Conservation (phyloP, 2,329 filamentous ascomycete species). For the Orbilia javanica region DNA sequence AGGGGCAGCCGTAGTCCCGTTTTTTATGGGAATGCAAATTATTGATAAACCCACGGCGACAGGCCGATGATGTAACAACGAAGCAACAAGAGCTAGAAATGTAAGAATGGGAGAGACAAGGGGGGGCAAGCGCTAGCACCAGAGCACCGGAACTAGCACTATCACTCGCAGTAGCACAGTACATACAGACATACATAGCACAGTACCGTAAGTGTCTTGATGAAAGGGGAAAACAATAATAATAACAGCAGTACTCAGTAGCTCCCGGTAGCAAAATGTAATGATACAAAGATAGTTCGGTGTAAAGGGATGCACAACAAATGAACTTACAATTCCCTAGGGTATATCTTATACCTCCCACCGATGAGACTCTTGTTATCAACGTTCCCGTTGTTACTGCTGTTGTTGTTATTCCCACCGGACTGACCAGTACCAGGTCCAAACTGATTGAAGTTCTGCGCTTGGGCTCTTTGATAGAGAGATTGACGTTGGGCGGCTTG, state of each 20-base stretch:
- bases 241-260: too few species aligned
- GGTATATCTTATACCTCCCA: constrained; percentile 54
- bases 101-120: not conserved
- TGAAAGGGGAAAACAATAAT: constrained; percentile 9
- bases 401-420: constrained; percentile 6
- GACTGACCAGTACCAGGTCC: constrained; percentile 31
- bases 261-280: too few species aligned
- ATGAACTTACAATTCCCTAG: constrained; percentile 55
- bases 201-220: not conserved
- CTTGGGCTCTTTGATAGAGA: constrained; percentile 49
- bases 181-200: too few species aligned
- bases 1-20: not conserved
- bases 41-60: constrained; percentile 18
- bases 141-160: not conserved
- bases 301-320: not conserved
- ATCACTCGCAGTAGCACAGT: not conserved
- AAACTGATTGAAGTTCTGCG: constrained; percentile 48
- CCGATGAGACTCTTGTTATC: constrained; percentile 55
- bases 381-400: constrained; percentile 28
- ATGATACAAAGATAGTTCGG: constrained; percentile 14
- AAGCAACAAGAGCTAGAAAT: constrained; percentile 7
- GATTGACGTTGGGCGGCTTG: constrained; percentile 53
- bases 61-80: constrained; percentile 57
- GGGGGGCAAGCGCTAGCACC: not conserved
- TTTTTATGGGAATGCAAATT: not conserved